Evolutionary conservation across 805 yeast species (phyloP), one percentile per base, ranked within the genome.

Genomic region (Schwanniomyces occidentalis): DNA sequence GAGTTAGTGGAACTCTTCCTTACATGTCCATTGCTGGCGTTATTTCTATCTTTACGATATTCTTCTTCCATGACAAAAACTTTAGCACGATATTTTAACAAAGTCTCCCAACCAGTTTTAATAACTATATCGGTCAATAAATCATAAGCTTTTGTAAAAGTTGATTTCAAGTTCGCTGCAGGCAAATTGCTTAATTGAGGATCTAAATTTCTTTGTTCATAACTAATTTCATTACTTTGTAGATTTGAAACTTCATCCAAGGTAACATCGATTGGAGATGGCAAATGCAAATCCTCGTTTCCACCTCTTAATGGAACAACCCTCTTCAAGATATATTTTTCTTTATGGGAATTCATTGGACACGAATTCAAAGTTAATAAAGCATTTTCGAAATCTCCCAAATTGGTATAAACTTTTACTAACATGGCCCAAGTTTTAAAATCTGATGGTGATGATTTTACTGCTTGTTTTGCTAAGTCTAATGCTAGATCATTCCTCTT

Each of bases 301-400:
- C 69, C 69, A 10, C 61, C 59, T 16, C 61, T 58, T 14, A 80
- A 73, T 17, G 77, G 74, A 8, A 76, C 75, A 4, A 81, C 71
- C 49, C 93, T 66, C 52, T 74, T 77, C 47, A 83, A 68, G 15
- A 71, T 66, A 53, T 69, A 84, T 42, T 75, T 75, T 47, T 85
- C 93, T 51, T 78, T 81, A 49, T 80, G 78, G 8, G 84, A 76
- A 35, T 80, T 80, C 88, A 85, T 83, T 16, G 95, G 95, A 51
- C 90, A 83, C 10, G 91, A 80, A 49, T 85, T 85, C 45, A 85
- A 66, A 1, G 89, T 76, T 37, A 84, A 60, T 34, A 85, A 65
- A 1, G 93, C 85, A 46, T 82, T 75, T 52, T 84, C 90, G 53
- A 78, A 76, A 56, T 83, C 82, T 17, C 78, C 79, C 33, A 76